Percentiles rank a stretch among this genome's conserved stretches.
These are phyloP conservation scores for Grosmannia huntii DNA, from an alignment of 2,329 filamentous ascomycete species.

Conservation along the genomic window DNA sequence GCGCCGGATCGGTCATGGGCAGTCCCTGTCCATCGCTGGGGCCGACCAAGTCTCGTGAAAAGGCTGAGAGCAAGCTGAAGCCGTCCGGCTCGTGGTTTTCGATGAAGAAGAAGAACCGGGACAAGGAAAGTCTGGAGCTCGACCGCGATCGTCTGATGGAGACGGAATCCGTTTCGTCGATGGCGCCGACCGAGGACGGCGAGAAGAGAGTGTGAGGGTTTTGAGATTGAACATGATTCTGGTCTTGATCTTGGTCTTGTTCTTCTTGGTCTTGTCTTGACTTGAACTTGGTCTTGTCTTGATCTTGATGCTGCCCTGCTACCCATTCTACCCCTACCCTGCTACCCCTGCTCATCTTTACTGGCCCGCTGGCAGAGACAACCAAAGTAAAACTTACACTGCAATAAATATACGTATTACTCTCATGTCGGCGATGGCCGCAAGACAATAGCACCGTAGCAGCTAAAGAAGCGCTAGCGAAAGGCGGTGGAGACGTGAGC, in stretches of 20 bases:
- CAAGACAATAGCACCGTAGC: no score
- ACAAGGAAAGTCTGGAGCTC: slow-evolving; percentile 42
- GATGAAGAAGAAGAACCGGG: slow-evolving; percentile 47
- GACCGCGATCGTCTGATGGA: slow-evolving; percentile 25
- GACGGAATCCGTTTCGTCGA: slow-evolving; percentile 8
- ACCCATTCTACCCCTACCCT: not conserved
- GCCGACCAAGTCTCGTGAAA: slow-evolving; percentile 27
- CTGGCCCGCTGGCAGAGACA: not conserved
- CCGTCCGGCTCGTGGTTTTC: slow-evolving; percentile 36
- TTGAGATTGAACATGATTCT: no score
- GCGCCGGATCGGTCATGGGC: slow-evolving; percentile 11
- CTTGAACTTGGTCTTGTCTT: no score
- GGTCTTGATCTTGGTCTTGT: not conserved
- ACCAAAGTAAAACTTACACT: not conserved
- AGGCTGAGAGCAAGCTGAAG: slow-evolving; percentile 30
- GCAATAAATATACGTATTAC: not conserved
- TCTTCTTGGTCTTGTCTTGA: no score
- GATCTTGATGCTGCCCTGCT: not conserved
- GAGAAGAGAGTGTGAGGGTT: slow-evolving; percentile 2
- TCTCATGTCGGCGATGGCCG: no score
- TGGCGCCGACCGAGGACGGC: slow-evolving; percentile 6
- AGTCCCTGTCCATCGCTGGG: slow-evolving; percentile 40
- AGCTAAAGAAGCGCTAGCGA: not conserved
- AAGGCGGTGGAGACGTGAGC: not conserved
- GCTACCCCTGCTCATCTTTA: not conserved